Conservation (phyloP, 306 rosid species). For the Vachellia pachyceras region DNA sequence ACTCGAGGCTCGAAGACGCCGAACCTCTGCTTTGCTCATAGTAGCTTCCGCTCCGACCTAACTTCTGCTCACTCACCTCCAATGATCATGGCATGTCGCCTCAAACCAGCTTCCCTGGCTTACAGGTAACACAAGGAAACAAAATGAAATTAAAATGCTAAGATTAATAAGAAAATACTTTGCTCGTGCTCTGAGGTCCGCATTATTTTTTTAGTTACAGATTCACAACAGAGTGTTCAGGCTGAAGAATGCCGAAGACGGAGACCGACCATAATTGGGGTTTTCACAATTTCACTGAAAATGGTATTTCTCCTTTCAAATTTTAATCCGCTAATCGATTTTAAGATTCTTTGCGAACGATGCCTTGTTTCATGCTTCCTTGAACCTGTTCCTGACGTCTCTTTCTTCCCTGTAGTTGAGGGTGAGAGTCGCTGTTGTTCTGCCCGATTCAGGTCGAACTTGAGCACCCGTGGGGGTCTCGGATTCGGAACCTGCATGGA, state of each 20-base stretch:
- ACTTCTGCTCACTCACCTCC: too few species aligned
- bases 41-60: slow-evolving; percentile 14
- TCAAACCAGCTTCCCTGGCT: not conserved
- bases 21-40: not conserved
- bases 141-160: not conserved
- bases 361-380: slow-evolving; percentile 4
- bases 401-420: not conserved
- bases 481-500: not conserved
- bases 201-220: not conserved
- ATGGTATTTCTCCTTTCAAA: slow-evolving; percentile 14
- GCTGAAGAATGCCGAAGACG: slow-evolving; percentile 21
- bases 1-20: slow-evolving; percentile 43
- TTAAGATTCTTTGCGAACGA: not conserved
- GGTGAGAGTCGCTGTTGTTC: not conserved
- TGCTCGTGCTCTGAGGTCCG: slow-evolving; percentile 17
- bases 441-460: too few species aligned
- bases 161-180: not conserved
- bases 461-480: not conserved
- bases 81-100: slow-evolving; percentile 20
- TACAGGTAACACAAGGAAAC: slow-evolving; percentile 36
- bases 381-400: not conserved
- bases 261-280: slow-evolving; percentile 25
- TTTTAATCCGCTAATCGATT: not conserved
- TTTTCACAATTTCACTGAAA: slow-evolving; percentile 17
- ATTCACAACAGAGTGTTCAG: not conserved